A percentile compares a stretch with the other conserved stretches of the same genome.
phyloP scores from a whole-genome alignment of 2,329 filamentous ascomycete species.

The Chrysoporthe cubensis region DNA sequence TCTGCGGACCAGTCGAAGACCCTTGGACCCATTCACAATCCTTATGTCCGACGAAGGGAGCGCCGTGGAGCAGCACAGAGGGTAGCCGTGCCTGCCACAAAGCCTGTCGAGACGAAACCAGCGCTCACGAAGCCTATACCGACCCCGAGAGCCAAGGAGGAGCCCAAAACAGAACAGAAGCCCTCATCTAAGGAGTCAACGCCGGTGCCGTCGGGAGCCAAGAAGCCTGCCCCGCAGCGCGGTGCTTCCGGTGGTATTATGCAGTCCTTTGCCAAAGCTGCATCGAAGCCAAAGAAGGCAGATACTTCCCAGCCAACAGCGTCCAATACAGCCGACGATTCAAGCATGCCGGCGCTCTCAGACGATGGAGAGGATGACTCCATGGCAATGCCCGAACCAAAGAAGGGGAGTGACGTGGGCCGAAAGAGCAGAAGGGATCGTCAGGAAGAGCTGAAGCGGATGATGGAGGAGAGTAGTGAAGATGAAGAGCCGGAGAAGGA shows the following conservation, averaged over 20 bases:
- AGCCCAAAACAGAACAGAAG: constrained; percentile 38
- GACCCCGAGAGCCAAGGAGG: constrained; percentile 38
- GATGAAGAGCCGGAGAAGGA: constrained; percentile 26
- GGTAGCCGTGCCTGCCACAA: constrained; percentile 35
- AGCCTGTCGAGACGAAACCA: constrained; percentile 40
- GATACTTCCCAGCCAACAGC: constrained; percentile 40
- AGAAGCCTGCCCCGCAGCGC: constrained; percentile 57
- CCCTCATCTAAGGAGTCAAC: constrained; percentile 44
- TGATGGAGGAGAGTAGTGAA: constrained; percentile 32
- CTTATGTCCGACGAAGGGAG: constrained; percentile 60
- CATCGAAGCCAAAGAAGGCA: constrained; percentile 55
- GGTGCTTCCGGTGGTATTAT: constrained; percentile 69
- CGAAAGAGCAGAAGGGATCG: constrained; percentile 61
- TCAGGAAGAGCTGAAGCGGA: constrained; percentile 67
- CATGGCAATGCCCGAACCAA: constrained; percentile 51
- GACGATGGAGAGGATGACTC: constrained; percentile 57
- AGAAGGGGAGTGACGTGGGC: constrained; percentile 38
- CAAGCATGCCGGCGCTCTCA: constrained; percentile 55
- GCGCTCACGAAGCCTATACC: constrained; percentile 32
- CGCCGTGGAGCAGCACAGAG: constrained; percentile 42
- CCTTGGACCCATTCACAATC: constrained; percentile 78
- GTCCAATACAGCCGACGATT: constrained; percentile 50
- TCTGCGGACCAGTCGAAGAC: constrained; percentile 60
- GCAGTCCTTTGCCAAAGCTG: constrained; percentile 75
- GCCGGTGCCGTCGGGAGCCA: constrained; percentile 38